Conservation (phyloP, 805 yeast species). For the Ogataea pignaliae region DNA sequence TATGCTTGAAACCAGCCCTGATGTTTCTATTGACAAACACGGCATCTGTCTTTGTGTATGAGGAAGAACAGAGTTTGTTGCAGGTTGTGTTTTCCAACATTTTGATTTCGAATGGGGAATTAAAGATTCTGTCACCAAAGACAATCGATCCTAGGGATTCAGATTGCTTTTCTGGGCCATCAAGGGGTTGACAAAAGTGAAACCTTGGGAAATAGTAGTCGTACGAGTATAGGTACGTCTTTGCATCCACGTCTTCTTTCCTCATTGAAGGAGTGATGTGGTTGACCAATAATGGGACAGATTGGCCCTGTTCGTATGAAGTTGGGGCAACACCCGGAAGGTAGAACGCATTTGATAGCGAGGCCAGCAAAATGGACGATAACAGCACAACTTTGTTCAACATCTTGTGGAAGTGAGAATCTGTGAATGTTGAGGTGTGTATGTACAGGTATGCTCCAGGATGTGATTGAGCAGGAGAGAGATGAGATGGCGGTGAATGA, state of each 20-base stretch:
- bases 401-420: too few relatives aligned
- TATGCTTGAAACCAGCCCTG: slow-evolving; percentile 77
- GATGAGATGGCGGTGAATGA: too few relatives aligned
- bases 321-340: slow-evolving; percentile 97
- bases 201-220: slow-evolving; percentile 82
- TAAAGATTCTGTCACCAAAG: slow-evolving; percentile 93
- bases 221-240: slow-evolving; percentile 64
- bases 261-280: slow-evolving; percentile 77
- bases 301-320: slow-evolving; percentile 69
- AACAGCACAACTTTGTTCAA: background rate
- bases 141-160: slow-evolving; percentile 90
- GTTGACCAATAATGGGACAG: slow-evolving; percentile 77
- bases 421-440: too few relatives aligned
- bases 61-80: slow-evolving; percentile 54
- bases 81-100: slow-evolving; percentile 76
- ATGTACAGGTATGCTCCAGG: too few relatives aligned
- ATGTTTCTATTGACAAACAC: slow-evolving; percentile 75
- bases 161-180: slow-evolving; percentile 65
- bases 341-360: slow-evolving; percentile 57
- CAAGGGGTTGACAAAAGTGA: slow-evolving; percentile 76
- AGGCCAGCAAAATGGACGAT: slow-evolving; percentile 4
- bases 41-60: slow-evolving; percentile 63
- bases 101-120: slow-evolving; percentile 79
- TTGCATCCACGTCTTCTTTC: slow-evolving; percentile 37
- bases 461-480: too few relatives aligned